Base-by-base conservation (phyloP, 2,329 filamentous ascomycete genomes). In the Ophiocordyceps camponoti-saundersi region DNA sequence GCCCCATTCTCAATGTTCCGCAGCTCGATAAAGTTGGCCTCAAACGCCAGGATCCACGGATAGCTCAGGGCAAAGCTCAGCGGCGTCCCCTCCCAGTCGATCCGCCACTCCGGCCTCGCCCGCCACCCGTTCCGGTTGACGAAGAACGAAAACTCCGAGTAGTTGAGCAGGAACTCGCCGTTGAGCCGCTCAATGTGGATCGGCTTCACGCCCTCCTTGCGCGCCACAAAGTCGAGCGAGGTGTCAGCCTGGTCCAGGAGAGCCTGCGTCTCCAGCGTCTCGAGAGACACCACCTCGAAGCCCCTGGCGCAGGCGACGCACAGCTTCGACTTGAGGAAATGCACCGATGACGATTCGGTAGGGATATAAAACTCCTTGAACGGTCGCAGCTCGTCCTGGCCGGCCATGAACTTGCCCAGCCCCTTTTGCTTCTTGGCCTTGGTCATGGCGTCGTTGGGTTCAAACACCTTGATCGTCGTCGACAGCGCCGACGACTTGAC, bases 311-410 rank as follows among this genome's bases (percentile, higher is more conserved):
- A 96, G 43, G 90, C 92, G 50, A 98, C 92, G 61, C 92, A 98
- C 22, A 98, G 77, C 61, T 95, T 98, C 51, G 85, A 92, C 59
- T 92, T 89, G 55, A 98, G 75, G 72, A 96, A 98, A 65, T 98
- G 92, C 40, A 98, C 92, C 39, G 89, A 95, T 5, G 87, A 90
- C n/a, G 90, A 94, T 69, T 98, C 92, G 7, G 89, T 92, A 0
- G 92, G 92, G 50, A 98, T 95, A 65, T 98, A 98, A 59, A 95
- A 96, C 69, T 98, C 92, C 73, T 95, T 95, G 73, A 93, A 95
- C 13, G 90, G 86, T 66, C 93, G 93, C 52, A 98, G 75, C 55
- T 95, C 87, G 63, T 98, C 92, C 61, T 95, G 89, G 10, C 88
- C 87, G 46, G 87, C 87, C 66, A 98, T 90, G 80, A 98, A 94